phyloP scores from a whole-genome alignment of 2,329 filamentous ascomycete genomes.

The Sodiomyces alkalinus region DNA sequence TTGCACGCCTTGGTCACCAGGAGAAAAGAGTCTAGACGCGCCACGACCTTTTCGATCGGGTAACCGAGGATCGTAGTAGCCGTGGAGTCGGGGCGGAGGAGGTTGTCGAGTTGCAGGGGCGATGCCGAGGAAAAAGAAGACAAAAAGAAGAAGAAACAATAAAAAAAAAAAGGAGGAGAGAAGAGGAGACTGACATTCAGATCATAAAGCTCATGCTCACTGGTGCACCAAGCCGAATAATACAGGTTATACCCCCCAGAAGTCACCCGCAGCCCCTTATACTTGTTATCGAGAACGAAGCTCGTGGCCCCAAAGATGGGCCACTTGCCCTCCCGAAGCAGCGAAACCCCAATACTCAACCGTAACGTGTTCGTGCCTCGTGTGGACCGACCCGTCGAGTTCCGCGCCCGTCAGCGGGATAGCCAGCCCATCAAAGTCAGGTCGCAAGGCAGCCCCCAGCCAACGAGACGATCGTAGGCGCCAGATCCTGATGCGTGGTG shows the following conservation, averaged over 20 bases:
- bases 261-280: constrained; percentile 34
- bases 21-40: constrained; percentile 41
- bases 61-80: constrained; percentile 16
- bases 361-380: constrained; percentile 31
- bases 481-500: constrained; percentile 38
- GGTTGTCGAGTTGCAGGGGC: constrained; percentile 24
- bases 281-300: constrained; percentile 29
- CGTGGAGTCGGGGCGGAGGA: constrained; percentile 10
- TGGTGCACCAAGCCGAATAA: constrained; percentile 41
- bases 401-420: constrained; percentile 20
- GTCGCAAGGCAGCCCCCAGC: constrained; percentile 16
- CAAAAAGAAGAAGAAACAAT: no score
- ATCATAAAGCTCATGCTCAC: constrained; percentile 32
- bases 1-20: constrained; percentile 46
- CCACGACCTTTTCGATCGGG: constrained; percentile 23
- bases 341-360: constrained; percentile 37
- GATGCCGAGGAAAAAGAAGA: no score
- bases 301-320: no score
- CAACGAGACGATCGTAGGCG: constrained; percentile 34
- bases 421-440: constrained; percentile 35
- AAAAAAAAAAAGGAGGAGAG: no score
- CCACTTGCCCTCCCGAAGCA: constrained; percentile 14
- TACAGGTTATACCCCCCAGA: constrained; percentile 33
- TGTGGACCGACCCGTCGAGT: constrained; percentile 6
- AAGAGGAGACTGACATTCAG: constrained; percentile 31